Base-by-base conservation (phyloP, 2,329 filamentous ascomycete species). In the Cyphellophora europaea region DNA sequence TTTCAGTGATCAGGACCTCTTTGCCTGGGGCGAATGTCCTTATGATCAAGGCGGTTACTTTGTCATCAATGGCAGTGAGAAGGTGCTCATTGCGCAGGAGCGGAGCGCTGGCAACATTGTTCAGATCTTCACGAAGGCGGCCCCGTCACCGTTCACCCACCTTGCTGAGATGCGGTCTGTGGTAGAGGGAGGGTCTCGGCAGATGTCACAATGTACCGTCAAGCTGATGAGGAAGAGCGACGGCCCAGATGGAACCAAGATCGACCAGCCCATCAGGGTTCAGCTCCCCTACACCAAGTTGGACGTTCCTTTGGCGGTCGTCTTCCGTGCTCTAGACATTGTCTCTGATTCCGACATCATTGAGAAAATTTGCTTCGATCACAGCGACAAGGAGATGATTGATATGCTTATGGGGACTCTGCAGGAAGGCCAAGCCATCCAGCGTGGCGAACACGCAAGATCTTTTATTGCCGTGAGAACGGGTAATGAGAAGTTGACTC, bases 21-120 rank as follows among this genome's bases (percentile, higher is more conserved):
- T 93, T 57, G 72, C 83, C 30, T 79, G 93, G 59, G 94, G 94
- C 55, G 91, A 98, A 62, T 98, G 91, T 49, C 91, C 91, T 1
- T 98, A 95, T 59, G 91, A 98, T 54, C 91, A 95, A 55, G 91
- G 91, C 49, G 91, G 91, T 47, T 98, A 98, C 62, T 98, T 98
- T 55, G 86, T 98, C 52, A 98, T 98, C 71, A 98, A 98, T 64
- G 91, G 91, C 28, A 93, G 85, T 61, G 91, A 98, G 57, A 98
- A 98, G 70, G 91, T 98, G 14, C 66, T 98, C 49, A 98, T 98
- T 52, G 91, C 91, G 1, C 91, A 98, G 58, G 91, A 98, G 62
- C 82, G 91, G 43, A 95, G 88, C 56, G 91, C 91, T 27, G 91
- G 89, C 54, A 98, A 98, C 55, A 98, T 96, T 40, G 91, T 98